phyloP scores from a whole-genome alignment of 2,329 filamentous ascomycete species.

The Aspergillus melleus region DNA sequence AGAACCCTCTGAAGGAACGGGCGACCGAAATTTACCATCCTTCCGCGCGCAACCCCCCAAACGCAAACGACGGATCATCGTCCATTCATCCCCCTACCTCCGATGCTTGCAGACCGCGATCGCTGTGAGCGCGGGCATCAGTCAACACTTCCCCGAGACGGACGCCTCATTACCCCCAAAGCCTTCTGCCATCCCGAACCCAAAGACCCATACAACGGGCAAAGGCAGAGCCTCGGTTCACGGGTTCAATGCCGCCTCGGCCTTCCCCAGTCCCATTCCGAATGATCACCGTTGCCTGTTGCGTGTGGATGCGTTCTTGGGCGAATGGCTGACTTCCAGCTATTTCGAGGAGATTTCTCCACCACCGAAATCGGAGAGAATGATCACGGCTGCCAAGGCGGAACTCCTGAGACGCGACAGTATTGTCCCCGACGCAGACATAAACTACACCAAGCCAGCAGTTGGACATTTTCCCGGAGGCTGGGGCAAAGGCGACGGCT shows the following conservation, averaged over 20 bases:
- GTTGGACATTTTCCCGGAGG: conserved; percentile 56
- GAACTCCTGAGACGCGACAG: conserved; percentile 73
- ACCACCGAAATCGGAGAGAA: conserved; percentile 79
- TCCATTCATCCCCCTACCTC: conserved; percentile 92
- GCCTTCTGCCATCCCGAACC: background rate
- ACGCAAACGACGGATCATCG: conserved; percentile 72
- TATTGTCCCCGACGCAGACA: conserved; percentile 46
- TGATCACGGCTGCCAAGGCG: conserved; percentile 86
- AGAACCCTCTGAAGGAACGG: conserved; percentile 8
- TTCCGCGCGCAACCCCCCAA: conserved; percentile 22
- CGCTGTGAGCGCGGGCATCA: conserved; percentile 81
- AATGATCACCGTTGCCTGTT: conserved; percentile 45
- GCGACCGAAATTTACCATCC: conserved; percentile 5
- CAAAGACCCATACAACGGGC: background rate
- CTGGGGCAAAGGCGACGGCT: conserved; percentile 47
- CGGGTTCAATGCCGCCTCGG: conserved; percentile 4
- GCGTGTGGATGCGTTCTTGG: conserved; percentile 86
- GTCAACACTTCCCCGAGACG: conserved; percentile 39
- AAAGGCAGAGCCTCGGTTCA: background rate
- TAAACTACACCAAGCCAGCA: conserved; percentile 30
- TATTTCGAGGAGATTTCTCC: conserved; percentile 93
- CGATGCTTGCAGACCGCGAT: conserved; percentile 91
- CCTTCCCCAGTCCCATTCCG: background rate
- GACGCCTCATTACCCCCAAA: conserved; percentile 12
- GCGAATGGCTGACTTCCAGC: conserved; percentile 90